Conservation (phyloP, 495 filamentous ascomycete genomes). For the Chaetomium fimeti region DNA sequence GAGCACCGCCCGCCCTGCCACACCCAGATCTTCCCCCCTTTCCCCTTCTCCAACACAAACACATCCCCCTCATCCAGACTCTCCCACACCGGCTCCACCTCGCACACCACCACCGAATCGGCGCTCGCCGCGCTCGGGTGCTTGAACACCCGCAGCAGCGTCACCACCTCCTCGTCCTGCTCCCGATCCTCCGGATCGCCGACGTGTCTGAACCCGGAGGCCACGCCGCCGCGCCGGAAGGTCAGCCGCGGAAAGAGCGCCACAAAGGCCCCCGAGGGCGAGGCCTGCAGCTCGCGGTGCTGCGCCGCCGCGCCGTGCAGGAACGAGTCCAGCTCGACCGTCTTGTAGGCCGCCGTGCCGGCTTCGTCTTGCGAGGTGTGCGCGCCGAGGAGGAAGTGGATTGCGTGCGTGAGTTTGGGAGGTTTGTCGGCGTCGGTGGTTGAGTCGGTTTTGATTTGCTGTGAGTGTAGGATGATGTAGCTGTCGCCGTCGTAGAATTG, state of each 20-base stretch:
- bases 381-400: slow-evolving; percentile 13
- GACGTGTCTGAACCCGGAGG: slow-evolving; percentile 5
- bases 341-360: slow-evolving; percentile 9
- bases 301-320: slow-evolving; percentile 4
- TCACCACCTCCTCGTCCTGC: neutral
- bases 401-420: neutral
- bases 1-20: slow-evolving; percentile 8
- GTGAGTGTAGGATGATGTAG: slow-evolving; percentile 10
- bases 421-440: neutral
- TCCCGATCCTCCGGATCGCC: neutral
- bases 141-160: slow-evolving; percentile 3
- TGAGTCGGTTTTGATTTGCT: neutral
- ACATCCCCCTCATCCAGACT: slow-evolving; percentile 11
- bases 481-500: slow-evolving; percentile 6
- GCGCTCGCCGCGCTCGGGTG: neutral
- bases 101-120: neutral
- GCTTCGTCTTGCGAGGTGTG: slow-evolving; percentile 9
- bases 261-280: neutral
- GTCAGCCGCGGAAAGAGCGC: slow-evolving; percentile 8
- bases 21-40: slow-evolving; percentile 5
- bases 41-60: neutral
- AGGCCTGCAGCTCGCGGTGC: neutral
- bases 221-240: neutral
- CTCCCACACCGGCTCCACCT: slow-evolving; percentile 3
- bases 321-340: slow-evolving; percentile 9